Evolutionary conservation across 352 stramenopile species (phyloP).

Genomic region (Phytophthora multivora): DNA sequence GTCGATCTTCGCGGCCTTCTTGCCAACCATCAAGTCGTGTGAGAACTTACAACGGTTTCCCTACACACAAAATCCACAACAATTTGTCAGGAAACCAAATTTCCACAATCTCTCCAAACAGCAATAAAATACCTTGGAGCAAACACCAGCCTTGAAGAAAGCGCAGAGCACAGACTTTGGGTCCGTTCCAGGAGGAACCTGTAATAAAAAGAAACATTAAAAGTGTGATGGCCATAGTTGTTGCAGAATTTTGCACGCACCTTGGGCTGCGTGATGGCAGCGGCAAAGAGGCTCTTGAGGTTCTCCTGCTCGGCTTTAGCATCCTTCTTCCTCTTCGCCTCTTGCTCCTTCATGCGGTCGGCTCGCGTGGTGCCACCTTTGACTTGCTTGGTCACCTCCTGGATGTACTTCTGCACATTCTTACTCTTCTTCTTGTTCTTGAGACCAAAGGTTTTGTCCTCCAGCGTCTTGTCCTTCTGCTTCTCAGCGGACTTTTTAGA

Average conservation of each 20-base stretch:
- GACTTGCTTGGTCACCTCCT: constrained; percentile 90
- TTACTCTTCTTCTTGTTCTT: constrained; percentile 99
- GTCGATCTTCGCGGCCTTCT: constrained; percentile 90
- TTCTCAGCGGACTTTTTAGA: constrained; percentile 92
- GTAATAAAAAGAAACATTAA: constrained; percentile 6
- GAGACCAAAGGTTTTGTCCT: constrained; percentile 99
- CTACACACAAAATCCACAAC: constrained; percentile 30
- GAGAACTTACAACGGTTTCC: constrained; percentile 90
- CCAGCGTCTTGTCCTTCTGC: constrained; percentile 93
- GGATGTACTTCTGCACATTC: constrained; percentile 94
- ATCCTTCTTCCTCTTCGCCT: constrained; percentile 78
- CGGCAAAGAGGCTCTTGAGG: constrained; percentile 84
- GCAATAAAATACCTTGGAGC: constrained; percentile 65
- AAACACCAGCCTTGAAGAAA: constrained; percentile 90
- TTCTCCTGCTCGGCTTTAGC: constrained; percentile 88
- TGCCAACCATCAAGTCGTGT: constrained; percentile 88
- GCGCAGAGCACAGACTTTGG: constrained; percentile 89
- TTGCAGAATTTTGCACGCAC: constrained; percentile 23
- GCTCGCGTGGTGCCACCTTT: constrained; percentile 81
- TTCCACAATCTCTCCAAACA: neutral
- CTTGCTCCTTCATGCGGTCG: constrained; percentile 78
- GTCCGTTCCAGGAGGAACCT: constrained; percentile 88
- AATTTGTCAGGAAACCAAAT: too few relatives aligned
- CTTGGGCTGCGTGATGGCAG: constrained; percentile 88
- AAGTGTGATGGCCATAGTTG: neutral